These are phyloP conservation scores for Fusarium liriodendri DNA, from an alignment of 2,329 filamentous ascomycete genomes.

Conservation along the genomic window DNA sequence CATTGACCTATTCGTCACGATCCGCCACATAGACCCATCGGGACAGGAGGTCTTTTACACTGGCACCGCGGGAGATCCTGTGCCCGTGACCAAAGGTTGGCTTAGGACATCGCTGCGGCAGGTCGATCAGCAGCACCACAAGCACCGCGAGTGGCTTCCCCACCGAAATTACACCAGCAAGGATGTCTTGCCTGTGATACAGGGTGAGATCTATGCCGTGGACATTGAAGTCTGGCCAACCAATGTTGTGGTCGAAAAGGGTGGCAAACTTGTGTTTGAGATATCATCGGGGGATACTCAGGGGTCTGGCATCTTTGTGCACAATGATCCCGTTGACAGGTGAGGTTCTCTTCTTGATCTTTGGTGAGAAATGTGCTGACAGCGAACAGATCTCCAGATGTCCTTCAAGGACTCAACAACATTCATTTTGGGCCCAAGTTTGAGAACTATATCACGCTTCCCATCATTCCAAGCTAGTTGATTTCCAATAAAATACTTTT, in stretches of 20 bases:
- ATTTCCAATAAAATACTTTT: background rate
- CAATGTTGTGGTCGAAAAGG: slow-evolving; percentile 62
- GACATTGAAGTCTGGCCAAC: slow-evolving; percentile 76
- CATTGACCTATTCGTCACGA: slow-evolving; percentile 73
- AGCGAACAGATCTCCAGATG: slow-evolving; percentile 21
- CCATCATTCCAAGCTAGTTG: slow-evolving; percentile 58
- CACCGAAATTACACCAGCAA: slow-evolving; percentile 67
- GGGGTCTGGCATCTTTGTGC: slow-evolving; percentile 67
- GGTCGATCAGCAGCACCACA: slow-evolving; percentile 60
- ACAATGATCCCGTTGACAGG: slow-evolving; percentile 62
- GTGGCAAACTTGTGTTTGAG: slow-evolving; percentile 66
- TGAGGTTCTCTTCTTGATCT: slow-evolving; percentile 32
- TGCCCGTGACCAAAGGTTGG: slow-evolving; percentile 74
- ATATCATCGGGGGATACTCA: slow-evolving; percentile 68
- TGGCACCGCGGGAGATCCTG: slow-evolving; percentile 71
- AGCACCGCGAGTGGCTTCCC: slow-evolving; percentile 65
- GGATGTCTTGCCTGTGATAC: slow-evolving; percentile 65
- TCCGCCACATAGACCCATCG: slow-evolving; percentile 66
- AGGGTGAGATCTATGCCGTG: slow-evolving; percentile 66
- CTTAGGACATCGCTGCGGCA: slow-evolving; percentile 68
- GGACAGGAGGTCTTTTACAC: slow-evolving; percentile 73
- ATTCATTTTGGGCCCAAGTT: slow-evolving; percentile 62
- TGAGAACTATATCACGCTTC: slow-evolving; percentile 64
- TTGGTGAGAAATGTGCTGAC: no score
- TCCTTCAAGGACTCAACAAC: slow-evolving; percentile 61